Base-by-base conservation (phyloP, 306 rosid genomes). In the Cicer pinnatifidum region DNA sequence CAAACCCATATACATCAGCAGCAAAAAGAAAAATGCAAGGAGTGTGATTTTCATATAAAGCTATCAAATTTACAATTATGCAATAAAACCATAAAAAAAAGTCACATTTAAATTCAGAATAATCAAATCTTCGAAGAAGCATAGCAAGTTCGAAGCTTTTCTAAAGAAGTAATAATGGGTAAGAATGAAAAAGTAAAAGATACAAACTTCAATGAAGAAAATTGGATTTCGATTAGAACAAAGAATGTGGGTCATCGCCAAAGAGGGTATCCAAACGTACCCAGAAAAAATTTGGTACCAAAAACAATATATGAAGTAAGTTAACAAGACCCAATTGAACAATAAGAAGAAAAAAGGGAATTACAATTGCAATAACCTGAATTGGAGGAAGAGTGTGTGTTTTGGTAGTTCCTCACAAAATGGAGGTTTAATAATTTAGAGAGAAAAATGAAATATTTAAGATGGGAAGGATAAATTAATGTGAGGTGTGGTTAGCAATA, bases 401-500 rank as follows among this genome's bases (percentile, higher is more conserved):
- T 17, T 10, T 38, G 13, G 13, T 1, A 56, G 75, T 65, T 47
- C 12, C 44, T 68, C 15, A 68, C 6, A 56, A 35, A 75, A 28
- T 46, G 58, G 56, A 68, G 28, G 39, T 45, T 71, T 44, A 3
- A 2, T 7, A 41, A 0, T 4, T 1, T 17, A 5, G 37, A 37
- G 52, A 11, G 62, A 40, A 65, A 44, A 43, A 43, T 43, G 51
- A 38, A 65, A 38, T 17, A 66, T 44, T 50, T 68, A 11, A 20
- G 6, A 43, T 6, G 61, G 7, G 0, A 48, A 35, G 23, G 63
- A 52, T 15, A 17, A 67, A 71, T 80, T 50, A 47, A 71, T 58
- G 76, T 16, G 59, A 47, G 56, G 79, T 56, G 64, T 45, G 46
- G 78, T 79, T 4, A 52, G 56, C n/a, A 78, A 78, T 67, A 67